Evolutionary conservation across 768 basidiomycete genomes (phyloP).

Genomic region (Clavaria fumosa): DNA sequence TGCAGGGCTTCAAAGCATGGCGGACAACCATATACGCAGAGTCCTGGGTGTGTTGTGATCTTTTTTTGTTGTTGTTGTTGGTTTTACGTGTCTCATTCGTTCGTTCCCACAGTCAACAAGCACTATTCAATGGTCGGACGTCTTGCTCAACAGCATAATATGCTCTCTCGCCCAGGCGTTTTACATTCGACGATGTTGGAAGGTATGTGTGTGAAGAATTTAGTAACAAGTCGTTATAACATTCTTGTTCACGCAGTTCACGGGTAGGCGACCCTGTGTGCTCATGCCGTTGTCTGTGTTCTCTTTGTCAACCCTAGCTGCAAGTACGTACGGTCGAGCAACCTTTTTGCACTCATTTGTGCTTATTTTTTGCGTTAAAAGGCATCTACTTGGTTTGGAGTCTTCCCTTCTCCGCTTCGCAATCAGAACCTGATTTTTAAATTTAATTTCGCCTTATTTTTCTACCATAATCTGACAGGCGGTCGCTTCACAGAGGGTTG

Average conservation of each 20-base stretch:
- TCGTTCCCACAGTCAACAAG: slow-evolving; percentile 19
- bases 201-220: slow-evolving; percentile 18
- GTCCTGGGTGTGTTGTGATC: slow-evolving; percentile 24
- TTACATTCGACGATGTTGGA: slow-evolving; percentile 37
- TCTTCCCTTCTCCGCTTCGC: not conserved
- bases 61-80: not conserved
- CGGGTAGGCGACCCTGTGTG: slow-evolving; percentile 23
- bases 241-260: slow-evolving; percentile 21
- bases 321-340: too few species aligned
- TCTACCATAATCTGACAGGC: too few species aligned
- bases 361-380: too few species aligned
- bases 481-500: too few species aligned
- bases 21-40: slow-evolving; percentile 18
- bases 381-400: slow-evolving; percentile 23
- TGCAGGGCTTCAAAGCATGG: slow-evolving; percentile 30
- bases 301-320: slow-evolving; percentile 20
- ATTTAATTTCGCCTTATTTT: too few species aligned
- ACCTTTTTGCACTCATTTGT: too few species aligned
- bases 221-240: not conserved
- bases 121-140: slow-evolving; percentile 27
- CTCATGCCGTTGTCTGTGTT: slow-evolving; percentile 21
- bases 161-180: slow-evolving; percentile 32
- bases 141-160: slow-evolving; percentile 33
- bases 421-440: too few species aligned
- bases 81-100: not conserved